Conservation (phyloP, 495 filamentous ascomycete genomes). For the Rhizodiscina lignyota region DNA sequence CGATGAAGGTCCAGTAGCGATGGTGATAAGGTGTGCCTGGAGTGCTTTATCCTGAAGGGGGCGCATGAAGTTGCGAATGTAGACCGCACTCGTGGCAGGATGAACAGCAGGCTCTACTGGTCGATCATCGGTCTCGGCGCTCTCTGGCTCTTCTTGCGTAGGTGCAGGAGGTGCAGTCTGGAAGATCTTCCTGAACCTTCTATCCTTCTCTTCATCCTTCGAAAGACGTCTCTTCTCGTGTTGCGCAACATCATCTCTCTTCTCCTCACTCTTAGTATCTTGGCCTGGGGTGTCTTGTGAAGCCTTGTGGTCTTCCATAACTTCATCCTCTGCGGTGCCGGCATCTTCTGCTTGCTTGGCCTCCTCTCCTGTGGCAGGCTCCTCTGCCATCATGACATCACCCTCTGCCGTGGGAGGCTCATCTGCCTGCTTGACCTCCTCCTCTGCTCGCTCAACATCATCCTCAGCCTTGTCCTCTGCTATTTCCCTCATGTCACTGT, state of each 20-base stretch:
- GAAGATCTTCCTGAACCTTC: conserved; percentile 8
- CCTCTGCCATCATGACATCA: neutral
- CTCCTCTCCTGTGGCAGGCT: too few relatives aligned
- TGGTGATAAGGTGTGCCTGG: conserved; percentile 44
- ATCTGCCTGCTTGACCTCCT: neutral
- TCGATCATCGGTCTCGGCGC: conserved; percentile 25
- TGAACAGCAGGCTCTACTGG: conserved; percentile 54
- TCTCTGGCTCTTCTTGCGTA: neutral
- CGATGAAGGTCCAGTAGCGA: conserved; percentile 41
- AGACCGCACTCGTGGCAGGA: conserved; percentile 68
- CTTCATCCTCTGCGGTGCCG: neutral
- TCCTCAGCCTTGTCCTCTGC: conserved; percentile 3
- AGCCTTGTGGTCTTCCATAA: neutral
- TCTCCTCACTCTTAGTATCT: too few relatives aligned
- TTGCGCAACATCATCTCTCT: too few relatives aligned
- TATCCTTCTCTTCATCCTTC: conserved; percentile 6
- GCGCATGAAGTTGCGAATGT: conserved; percentile 83
- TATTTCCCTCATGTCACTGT: too few relatives aligned
- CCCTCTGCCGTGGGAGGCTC: neutral
- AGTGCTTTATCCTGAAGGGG: conserved; percentile 54
- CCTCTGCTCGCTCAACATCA: neutral
- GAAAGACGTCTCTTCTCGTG: too few relatives aligned
- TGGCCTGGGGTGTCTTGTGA: too few relatives aligned
- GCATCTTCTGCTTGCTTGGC: conserved; percentile 1
- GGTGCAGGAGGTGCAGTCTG: conserved; percentile 1